Conservation (phyloP, 306 rosid genomes). For the Dalbergia oliveri region DNA sequence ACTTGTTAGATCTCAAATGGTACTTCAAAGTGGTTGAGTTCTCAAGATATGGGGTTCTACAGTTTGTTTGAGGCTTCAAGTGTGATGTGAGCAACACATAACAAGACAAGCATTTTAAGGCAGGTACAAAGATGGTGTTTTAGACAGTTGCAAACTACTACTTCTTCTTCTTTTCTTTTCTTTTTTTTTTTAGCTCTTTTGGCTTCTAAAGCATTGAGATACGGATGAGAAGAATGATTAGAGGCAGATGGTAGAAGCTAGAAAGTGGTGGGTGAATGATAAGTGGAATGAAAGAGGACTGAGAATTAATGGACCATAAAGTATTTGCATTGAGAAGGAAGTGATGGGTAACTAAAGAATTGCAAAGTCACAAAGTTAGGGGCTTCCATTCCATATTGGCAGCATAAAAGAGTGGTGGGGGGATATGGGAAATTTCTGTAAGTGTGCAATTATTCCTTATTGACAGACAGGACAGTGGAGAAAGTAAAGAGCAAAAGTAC, state of each 20-base stretch:
- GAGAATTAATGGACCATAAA: conserved; percentile 27
- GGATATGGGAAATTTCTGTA: conserved; percentile 12
- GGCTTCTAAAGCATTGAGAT: conserved; percentile 35
- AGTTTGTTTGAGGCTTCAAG: background rate
- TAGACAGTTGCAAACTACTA: conserved; percentile 36
- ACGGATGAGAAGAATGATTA: conserved; percentile 11
- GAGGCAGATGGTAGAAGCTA: background rate
- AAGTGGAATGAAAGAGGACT: background rate
- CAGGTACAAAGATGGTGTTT: conserved; percentile 31
- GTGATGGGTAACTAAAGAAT: conserved; percentile 1
- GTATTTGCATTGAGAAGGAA: conserved; percentile 9
- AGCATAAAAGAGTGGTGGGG: conserved; percentile 17
- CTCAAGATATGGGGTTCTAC: background rate
- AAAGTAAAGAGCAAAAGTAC: conserved; percentile 38
- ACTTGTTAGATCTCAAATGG: background rate
- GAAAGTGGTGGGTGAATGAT: conserved; percentile 18
- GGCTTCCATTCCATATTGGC: conserved; percentile 35
- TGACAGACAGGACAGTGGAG: conserved; percentile 42
- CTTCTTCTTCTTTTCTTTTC: background rate
- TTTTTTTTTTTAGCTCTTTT: background rate
- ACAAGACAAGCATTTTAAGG: conserved; percentile 30
- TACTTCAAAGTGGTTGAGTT: conserved; percentile 17
- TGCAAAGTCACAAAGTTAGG: conserved; percentile 15
- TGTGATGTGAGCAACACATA: conserved; percentile 12
- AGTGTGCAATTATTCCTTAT: conserved; percentile 31